A percentile compares a stretch with the other conserved stretches of the same genome.
Conservation (phyloP, 257 asterid species). For the Linaria vulgaris region DNA sequence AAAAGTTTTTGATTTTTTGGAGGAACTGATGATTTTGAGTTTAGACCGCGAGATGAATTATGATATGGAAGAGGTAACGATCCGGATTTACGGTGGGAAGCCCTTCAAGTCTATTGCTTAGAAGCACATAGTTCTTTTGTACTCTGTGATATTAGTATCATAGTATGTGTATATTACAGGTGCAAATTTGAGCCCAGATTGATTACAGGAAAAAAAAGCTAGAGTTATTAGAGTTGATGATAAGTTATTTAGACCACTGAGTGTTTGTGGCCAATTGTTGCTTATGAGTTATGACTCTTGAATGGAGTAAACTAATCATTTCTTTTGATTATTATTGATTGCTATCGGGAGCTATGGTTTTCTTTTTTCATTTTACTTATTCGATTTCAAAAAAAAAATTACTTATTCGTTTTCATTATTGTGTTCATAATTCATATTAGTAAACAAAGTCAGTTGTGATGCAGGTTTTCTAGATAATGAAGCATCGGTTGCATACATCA, state of each 20-base stretch:
- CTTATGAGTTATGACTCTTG: too few species aligned
- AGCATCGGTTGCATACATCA: background rate
- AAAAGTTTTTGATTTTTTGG: conserved; percentile 2
- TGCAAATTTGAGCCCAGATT: conserved; percentile 7
- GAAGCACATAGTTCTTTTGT: background rate
- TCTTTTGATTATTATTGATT: too few species aligned
- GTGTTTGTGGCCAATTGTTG: too few species aligned
- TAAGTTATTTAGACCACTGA: background rate
- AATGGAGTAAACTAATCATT: too few species aligned
- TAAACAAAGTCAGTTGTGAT: background rate
- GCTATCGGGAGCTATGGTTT: too few species aligned
- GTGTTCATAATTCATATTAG: too few species aligned
- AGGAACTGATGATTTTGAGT: conserved; percentile 4
- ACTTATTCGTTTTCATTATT: too few species aligned
- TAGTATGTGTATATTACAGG: background rate
- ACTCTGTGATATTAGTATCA: background rate
- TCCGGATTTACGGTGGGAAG: too few species aligned
- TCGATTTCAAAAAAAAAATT: too few species aligned
- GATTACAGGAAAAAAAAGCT: background rate
- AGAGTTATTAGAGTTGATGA: background rate
- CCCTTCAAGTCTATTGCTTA: too few species aligned
- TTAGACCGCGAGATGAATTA: background rate
- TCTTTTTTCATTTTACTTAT: too few species aligned
- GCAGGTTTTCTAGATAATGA: background rate
- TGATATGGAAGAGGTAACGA: conserved; percentile 11